phyloP scores from a whole-genome alignment of 805 yeast genomes.

The Jamesozyma hellenica region DNA sequence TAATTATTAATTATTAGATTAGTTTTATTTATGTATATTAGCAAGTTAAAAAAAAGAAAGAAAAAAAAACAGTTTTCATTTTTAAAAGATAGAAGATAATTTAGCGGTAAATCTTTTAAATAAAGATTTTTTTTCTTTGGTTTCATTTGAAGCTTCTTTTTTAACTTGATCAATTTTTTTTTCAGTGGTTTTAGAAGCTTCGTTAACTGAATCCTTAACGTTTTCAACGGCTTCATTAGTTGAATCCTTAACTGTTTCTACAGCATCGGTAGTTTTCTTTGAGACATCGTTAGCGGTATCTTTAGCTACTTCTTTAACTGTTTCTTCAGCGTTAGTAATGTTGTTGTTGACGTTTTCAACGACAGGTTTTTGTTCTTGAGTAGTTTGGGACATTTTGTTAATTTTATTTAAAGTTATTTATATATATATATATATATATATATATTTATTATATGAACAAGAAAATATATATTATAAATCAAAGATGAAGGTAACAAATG shows the following conservation, averaged over 20 bases:
- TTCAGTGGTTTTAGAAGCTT: not conserved
- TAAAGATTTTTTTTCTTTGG: conserved; percentile 3
- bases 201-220: not conserved
- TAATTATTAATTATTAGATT: too few relatives aligned
- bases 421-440: not conserved
- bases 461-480: not conserved
- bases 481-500: too few relatives aligned
- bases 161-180: not conserved
- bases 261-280: not conserved
- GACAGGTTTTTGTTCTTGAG: not conserved
- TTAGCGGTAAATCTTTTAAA: conserved; percentile 2
- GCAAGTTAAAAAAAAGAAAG: not conserved
- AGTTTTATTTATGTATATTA: too few relatives aligned
- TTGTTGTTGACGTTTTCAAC: not conserved
- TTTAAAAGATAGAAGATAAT: not conserved
- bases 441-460: not conserved
- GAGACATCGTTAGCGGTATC: not conserved
- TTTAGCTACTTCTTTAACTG: not conserved
- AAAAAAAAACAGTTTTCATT: not conserved
- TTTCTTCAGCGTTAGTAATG: not conserved
- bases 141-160: not conserved
- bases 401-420: not conserved
- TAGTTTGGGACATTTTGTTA: not conserved
- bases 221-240: not conserved
- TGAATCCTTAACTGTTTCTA: not conserved